Percentiles rank a stretch among this genome's conserved stretches.
Conservation (phyloP, 1,284 basidiomycete species). For the Earliella scabrosa region DNA sequence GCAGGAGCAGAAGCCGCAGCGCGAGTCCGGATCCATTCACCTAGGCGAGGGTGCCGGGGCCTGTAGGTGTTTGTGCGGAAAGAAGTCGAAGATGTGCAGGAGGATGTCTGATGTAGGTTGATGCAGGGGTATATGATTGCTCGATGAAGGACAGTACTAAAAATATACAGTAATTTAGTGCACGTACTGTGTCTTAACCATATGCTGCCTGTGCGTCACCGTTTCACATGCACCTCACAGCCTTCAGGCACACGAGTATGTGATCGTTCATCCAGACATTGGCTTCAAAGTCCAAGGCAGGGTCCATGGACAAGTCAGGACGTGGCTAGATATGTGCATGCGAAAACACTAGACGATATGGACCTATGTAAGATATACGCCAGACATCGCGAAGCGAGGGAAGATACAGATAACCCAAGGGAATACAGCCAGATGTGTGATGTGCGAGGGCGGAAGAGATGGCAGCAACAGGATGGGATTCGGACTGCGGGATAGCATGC, state of each 20-base stretch:
- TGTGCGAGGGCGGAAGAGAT: slow-evolving; percentile 4
- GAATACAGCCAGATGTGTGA: slow-evolving; percentile 8
- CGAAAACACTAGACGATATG: neutral
- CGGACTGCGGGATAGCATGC: neutral
- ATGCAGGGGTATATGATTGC: neutral
- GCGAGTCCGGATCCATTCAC: slow-evolving; percentile 4
- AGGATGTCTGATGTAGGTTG: too few species aligned
- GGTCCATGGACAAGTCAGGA: too few species aligned
- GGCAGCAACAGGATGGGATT: slow-evolving; percentile 3
- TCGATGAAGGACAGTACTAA: slow-evolving; percentile 4
- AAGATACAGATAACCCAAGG: slow-evolving; percentile 21
- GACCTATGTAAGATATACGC: slow-evolving; percentile 18
- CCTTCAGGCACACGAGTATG: neutral
- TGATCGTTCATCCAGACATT: neutral
- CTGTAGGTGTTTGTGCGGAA: too few species aligned
- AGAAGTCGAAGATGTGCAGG: too few species aligned
- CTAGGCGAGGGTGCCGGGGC: too few species aligned
- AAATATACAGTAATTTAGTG: slow-evolving; percentile 15
- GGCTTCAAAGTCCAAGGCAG: neutral
- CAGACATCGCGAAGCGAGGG: slow-evolving; percentile 11
- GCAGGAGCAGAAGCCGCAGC: slow-evolving; percentile 12
- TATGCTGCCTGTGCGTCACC: slow-evolving; percentile 5
- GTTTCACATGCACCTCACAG: neutral
- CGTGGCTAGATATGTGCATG: neutral
- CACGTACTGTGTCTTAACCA: neutral